phyloP scores from a whole-genome alignment of 306 rosid genomes.

The Dicorynia guianensis region DNA sequence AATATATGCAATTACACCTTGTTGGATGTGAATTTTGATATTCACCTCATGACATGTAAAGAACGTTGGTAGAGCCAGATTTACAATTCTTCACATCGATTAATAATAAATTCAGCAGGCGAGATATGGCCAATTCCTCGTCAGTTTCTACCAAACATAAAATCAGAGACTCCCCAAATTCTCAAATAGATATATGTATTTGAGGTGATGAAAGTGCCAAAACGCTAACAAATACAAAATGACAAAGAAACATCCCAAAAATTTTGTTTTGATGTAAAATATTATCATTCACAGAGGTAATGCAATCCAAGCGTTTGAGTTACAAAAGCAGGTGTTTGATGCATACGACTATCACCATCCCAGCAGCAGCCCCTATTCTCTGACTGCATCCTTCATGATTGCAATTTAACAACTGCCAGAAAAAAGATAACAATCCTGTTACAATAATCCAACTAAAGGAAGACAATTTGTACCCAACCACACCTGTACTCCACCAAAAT shows the following conservation, averaged over 20 bases:
- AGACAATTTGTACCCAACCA: not conserved
- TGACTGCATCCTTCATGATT: conserved; percentile 18
- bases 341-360: conserved; percentile 24
- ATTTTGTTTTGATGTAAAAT: not conserved
- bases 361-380: conserved; percentile 36
- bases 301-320: conserved; percentile 16
- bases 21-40: not conserved
- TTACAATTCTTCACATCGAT: not conserved
- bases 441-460: not conserved
- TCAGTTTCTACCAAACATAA: not conserved
- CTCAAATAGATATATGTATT: not conserved
- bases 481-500: no score
- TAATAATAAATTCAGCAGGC: not conserved
- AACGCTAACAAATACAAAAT: not conserved
- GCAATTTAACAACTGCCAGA: not conserved
- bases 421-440: not conserved
- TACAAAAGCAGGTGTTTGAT: not conserved
- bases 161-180: not conserved
- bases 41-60: no score
- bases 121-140: not conserved
- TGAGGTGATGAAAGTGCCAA: not conserved
- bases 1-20: no score
- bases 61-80: no score
- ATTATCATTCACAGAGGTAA: conserved; percentile 34
- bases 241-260: not conserved